Evolutionary conservation across 352 stramenopile genomes (phyloP).

Genomic region (Elongisporangium undulatum): DNA sequence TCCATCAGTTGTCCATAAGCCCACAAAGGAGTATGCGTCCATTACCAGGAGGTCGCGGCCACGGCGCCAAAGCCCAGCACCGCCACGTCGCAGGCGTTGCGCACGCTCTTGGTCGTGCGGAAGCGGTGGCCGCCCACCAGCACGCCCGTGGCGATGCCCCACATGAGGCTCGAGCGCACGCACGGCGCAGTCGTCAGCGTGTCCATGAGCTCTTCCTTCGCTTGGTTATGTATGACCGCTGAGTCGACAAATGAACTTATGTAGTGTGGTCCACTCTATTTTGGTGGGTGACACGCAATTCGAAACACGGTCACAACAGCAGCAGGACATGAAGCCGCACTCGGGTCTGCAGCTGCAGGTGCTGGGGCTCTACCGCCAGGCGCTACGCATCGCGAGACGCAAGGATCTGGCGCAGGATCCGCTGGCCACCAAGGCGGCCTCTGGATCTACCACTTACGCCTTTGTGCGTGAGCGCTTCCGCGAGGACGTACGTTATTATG

Average conservation of each 20-base stretch:
- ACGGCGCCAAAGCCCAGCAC: constrained; percentile 61
- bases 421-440: constrained; percentile 9
- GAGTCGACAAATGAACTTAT: no score
- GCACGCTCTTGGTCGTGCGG: constrained; percentile 50
- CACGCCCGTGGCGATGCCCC: constrained; percentile 59
- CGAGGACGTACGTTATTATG: constrained; percentile 45
- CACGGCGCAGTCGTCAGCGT: constrained; percentile 77
- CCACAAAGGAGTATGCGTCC: no score
- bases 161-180: constrained; percentile 73
- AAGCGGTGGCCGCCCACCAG: constrained; percentile 67
- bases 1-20: no score
- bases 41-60: constrained; percentile 52
- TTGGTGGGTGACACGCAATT: background rate
- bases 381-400: constrained; percentile 40
- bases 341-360: constrained; percentile 81
- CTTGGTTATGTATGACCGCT: background rate
- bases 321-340: constrained; percentile 24
- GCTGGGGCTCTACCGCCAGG: constrained; percentile 64
- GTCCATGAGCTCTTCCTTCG: constrained; percentile 5
- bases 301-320: background rate
- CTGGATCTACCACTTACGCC: constrained; percentile 14
- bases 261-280: no score
- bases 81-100: constrained; percentile 60
- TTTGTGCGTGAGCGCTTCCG: constrained; percentile 81
- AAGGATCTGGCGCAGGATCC: constrained; percentile 38